Evolutionary conservation across 73 alveolate species (phyloP), one percentile per base, ranked within the genome.

Genomic region (Paramecium octaurelia): DNA sequence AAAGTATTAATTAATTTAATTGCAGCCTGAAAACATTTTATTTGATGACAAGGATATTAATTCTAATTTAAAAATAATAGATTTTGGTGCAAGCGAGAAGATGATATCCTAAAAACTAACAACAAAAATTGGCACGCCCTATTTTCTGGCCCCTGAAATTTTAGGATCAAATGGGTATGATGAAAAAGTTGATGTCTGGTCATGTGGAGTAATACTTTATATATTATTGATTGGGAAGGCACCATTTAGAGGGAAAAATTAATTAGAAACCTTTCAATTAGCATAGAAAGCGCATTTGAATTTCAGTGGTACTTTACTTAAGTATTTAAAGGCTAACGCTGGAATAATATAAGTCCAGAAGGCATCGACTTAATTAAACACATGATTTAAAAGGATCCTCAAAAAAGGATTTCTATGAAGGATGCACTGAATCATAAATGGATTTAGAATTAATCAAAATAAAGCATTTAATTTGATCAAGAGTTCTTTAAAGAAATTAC

Each of bases 21-120:
- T 93, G 86, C 94, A 96, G 92, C 99, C 99, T 40, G 99, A 97
- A 95, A 97, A 97, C 92, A 92, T 97, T 44, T 93, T 97, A 59
- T 91, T 97, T 54, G 98, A 96, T 90, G 98, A 94, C 58, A 95
- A 95, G 50, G 75, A 93, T 86, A 95, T 93, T 46, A 88, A 95
- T 97, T 70, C 99, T 96, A 6, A 99, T 96, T 93, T 97, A 94
- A 83, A 99, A 99, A 8, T 93, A 97, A 43, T 93, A 97, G 84
- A 97, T 96, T 94, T 92, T 97, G 18, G 97, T 92, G 94, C 93
- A 94, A n/a, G 99, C 16, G 68, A 42, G 59, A 75, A 75, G 38
- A 35, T 75, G 40, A 35, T 75, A 9, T 27, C 71, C 23, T 38
- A 43, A 68, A 64, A 87, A 23, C 23, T 87, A 80, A 58, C 87